phyloP scores from a whole-genome alignment of 805 yeast genomes.

The Lipomyces yamanashiensis region DNA sequence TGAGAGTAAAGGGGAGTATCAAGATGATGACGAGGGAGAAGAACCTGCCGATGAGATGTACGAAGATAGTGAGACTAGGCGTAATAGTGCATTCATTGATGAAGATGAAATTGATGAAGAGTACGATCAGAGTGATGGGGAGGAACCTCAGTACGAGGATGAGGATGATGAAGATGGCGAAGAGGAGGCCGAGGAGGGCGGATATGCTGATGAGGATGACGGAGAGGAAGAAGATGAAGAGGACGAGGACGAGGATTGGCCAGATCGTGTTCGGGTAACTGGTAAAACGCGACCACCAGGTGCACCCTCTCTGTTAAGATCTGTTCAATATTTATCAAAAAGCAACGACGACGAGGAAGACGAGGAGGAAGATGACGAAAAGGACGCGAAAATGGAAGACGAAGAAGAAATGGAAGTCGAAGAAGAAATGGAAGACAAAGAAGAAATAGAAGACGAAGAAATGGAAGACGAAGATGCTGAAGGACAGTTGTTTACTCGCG shows the following conservation, averaged over 20 bases:
- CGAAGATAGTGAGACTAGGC: conserved; percentile 10
- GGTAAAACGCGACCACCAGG: conserved; percentile 8
- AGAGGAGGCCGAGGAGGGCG: conserved; percentile 2
- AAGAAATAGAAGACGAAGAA: conserved; percentile 22
- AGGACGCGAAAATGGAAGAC: not conserved
- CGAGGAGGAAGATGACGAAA: not conserved
- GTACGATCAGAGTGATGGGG: not conserved
- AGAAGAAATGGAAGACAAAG: not conserved
- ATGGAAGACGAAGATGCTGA: conserved; percentile 12
- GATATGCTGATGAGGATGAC: not conserved
- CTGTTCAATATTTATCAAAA: not conserved
- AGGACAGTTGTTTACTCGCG: conserved; percentile 6
- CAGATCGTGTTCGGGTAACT: not conserved
- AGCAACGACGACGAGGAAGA: not conserved
- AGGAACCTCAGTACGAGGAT: not conserved
- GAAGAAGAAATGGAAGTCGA: conserved; percentile 7
- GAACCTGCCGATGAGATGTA: conserved; percentile 6
- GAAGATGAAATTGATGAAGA: conserved; percentile 4
- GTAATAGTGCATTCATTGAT: conserved; percentile 6
- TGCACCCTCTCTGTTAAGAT: not conserved
- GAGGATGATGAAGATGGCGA: conserved; percentile 3
- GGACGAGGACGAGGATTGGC: not conserved
- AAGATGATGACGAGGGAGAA: conserved; percentile 20
- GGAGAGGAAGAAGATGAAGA: not conserved
- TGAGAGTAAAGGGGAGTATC: conserved; percentile 13